These are phyloP conservation scores for Irpex sp. DNA, from an alignment of 1,284 basidiomycete species.

Conservation along the genomic window DNA sequence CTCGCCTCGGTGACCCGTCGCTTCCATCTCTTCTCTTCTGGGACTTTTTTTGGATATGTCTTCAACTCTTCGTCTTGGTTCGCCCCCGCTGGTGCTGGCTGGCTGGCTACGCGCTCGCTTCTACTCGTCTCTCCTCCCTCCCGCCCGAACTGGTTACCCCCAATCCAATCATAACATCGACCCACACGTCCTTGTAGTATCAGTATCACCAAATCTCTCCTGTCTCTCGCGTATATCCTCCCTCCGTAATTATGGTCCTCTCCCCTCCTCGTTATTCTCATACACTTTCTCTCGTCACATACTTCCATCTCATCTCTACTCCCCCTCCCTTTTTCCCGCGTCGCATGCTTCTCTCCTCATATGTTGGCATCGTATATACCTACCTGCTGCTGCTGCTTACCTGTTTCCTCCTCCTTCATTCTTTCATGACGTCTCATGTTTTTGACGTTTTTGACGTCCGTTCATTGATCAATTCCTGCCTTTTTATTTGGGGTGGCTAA, in stretches of 20 bases:
- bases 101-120: neutral
- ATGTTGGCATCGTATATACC: neutral
- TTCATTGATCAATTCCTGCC: too few relatives aligned
- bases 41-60: neutral
- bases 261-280: neutral
- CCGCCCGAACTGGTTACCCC: neutral
- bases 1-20: neutral
- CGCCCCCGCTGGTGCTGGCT: neutral
- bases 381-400: too few relatives aligned
- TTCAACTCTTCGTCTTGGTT: neutral
- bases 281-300: neutral
- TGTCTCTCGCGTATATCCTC: neutral
- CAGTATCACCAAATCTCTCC: neutral
- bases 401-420: too few relatives aligned
- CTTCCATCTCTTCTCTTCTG: neutral
- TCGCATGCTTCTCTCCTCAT: neutral
- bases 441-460: too few relatives aligned
- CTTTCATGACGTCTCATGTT: too few relatives aligned
- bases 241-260: neutral
- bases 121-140: neutral
- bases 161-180: neutral
- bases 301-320: neutral
- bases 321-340: neutral
- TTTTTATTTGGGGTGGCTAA: too few relatives aligned
- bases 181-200: neutral